phyloP scores from a whole-genome alignment of 768 basidiomycete species.

The Lepiota venenata region DNA sequence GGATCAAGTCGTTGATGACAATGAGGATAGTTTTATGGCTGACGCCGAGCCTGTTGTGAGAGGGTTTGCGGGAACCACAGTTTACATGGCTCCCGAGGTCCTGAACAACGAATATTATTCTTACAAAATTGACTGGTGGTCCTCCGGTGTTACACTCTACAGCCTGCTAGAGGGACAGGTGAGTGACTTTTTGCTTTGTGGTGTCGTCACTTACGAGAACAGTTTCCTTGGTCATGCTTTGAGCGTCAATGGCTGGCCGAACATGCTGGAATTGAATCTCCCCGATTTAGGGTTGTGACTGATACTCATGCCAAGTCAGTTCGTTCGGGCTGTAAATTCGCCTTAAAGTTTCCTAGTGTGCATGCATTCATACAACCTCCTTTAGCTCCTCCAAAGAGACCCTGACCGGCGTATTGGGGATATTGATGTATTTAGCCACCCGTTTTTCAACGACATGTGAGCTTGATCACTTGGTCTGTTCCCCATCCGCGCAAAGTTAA shows the following conservation, averaged over 20 bases:
- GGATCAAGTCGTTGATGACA: background rate
- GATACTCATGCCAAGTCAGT: background rate
- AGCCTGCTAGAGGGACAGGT: conserved; percentile 15
- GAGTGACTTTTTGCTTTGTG: background rate
- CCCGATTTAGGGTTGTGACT: background rate
- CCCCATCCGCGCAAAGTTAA: background rate
- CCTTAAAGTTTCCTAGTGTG: background rate
- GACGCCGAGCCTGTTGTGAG: conserved; percentile 9
- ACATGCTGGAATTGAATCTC: background rate
- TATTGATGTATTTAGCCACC: background rate
- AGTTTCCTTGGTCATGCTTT: conserved; percentile 2
- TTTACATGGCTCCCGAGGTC: conserved; percentile 18
- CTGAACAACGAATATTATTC: conserved; percentile 14
- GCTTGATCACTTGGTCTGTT: background rate
- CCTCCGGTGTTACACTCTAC: conserved; percentile 13
- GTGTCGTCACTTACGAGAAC: background rate
- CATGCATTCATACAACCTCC: background rate
- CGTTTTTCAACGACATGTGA: conserved; percentile 5
- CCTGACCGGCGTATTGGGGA: background rate
- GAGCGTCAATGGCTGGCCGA: background rate
- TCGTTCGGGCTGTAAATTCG: background rate
- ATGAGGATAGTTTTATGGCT: background rate
- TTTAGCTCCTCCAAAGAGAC: conserved; percentile 1
- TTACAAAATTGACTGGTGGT: conserved; percentile 18
- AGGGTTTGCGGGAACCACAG: conserved; percentile 16